A percentile compares a stretch with the other conserved stretches of the same genome.
Evolutionary conservation across 2,329 filamentous ascomycete genomes (phyloP).

Genomic region (Arachnomyces sp.): DNA sequence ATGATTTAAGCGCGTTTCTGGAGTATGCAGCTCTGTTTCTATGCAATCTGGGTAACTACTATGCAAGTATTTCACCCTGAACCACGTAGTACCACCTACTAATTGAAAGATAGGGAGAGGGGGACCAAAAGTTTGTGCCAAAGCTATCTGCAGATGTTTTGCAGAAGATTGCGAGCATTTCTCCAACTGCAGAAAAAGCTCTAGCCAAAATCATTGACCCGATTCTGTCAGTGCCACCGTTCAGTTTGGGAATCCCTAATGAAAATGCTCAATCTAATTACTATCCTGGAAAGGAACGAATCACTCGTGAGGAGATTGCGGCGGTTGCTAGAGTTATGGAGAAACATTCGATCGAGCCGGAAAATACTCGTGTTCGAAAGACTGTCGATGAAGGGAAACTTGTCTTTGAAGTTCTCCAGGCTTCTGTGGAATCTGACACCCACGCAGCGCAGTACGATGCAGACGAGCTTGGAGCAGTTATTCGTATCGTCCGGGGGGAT

Average conservation of each 20-base stretch:
- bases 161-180: slow-evolving; percentile 6
- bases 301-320: slow-evolving; percentile 3
- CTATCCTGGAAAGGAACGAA: background rate
- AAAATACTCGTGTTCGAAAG: slow-evolving; percentile 34
- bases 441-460: slow-evolving; percentile 40
- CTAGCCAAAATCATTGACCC: slow-evolving; percentile 7
- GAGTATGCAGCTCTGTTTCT: slow-evolving; percentile 42
- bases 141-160: slow-evolving; percentile 11
- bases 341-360: background rate
- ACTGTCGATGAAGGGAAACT: slow-evolving; percentile 17
- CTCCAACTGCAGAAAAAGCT: background rate
- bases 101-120: slow-evolving; percentile 16
- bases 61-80: slow-evolving; percentile 14
- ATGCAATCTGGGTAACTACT: slow-evolving; percentile 49
- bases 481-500: slow-evolving; percentile 40
- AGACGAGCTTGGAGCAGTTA: slow-evolving; percentile 20
- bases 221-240: slow-evolving; percentile 11
- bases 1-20: slow-evolving; percentile 33
- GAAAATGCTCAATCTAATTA: slow-evolving; percentile 29
- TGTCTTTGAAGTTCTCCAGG: slow-evolving; percentile 43
- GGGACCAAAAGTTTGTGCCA: slow-evolving; percentile 22
- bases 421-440: slow-evolving; percentile 37
- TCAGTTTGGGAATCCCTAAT: slow-evolving; percentile 40
- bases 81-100: slow-evolving; percentile 16
- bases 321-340: background rate